Evolutionary conservation across 176 grass and related monocot genomes (phyloP).

Genomic region (Ampelocalamus luodianensis): DNA sequence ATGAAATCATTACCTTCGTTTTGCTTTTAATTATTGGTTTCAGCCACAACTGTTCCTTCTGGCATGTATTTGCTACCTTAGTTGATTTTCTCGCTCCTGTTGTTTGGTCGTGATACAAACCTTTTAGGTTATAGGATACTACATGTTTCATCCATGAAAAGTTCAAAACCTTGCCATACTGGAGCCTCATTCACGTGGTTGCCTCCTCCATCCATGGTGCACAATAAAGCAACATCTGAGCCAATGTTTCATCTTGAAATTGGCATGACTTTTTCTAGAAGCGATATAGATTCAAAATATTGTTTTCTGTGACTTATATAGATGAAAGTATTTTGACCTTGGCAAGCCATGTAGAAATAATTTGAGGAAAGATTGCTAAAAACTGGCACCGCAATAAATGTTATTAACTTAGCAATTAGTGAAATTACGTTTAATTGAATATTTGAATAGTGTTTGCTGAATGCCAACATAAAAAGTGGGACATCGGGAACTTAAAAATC

Average conservation of each 20-base stretch:
- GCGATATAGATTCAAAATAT: constrained; percentile 1
- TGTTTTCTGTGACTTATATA: background rate
- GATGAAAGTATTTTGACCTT: constrained; percentile 19
- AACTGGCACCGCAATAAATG: background rate
- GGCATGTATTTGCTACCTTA: background rate
- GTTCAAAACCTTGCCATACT: background rate
- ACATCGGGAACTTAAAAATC: background rate
- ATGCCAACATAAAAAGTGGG: constrained; percentile 6
- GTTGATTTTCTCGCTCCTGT: constrained; percentile 14
- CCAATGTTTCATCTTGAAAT: constrained; percentile 13
- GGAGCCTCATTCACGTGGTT: background rate
- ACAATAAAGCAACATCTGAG: constrained; percentile 6
- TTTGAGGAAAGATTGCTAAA: background rate
- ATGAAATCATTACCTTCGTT: constrained; percentile 27
- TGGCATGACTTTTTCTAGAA: background rate
- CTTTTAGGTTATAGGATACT: background rate
- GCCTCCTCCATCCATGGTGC: background rate
- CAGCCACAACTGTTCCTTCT: background rate
- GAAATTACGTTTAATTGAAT: constrained; percentile 20
- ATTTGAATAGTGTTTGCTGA: background rate
- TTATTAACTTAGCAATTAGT: background rate
- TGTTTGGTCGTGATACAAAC: background rate
- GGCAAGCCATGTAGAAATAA: background rate
- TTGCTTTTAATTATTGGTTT: constrained; percentile 20
- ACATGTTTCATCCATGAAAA: background rate